Conservation (phyloP, 2,329 filamentous ascomycete species). For the Verticillium klebahnii region DNA sequence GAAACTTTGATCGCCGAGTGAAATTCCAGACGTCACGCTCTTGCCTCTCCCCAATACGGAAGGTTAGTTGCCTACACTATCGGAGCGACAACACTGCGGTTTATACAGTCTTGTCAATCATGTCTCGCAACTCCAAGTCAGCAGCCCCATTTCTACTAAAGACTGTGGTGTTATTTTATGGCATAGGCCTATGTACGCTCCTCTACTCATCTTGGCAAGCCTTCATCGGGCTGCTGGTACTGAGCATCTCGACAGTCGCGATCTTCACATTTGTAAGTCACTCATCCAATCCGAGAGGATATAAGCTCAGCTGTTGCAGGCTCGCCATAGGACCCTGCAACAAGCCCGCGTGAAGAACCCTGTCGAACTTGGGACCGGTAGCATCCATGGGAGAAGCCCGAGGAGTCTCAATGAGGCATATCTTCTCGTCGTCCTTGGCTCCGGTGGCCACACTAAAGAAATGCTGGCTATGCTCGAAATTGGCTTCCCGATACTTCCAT, state of each 20-base stretch:
- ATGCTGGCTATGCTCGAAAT: slow-evolving; percentile 79
- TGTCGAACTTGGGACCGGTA: slow-evolving; percentile 3
- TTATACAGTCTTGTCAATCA: not conserved
- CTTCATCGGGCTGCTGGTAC: not conserved
- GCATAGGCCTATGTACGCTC: slow-evolving; percentile 1
- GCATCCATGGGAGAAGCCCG: not conserved
- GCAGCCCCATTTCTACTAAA: slow-evolving; percentile 6
- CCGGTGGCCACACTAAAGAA: slow-evolving; percentile 90
- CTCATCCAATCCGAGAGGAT: not conserved
- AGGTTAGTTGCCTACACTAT: too few species aligned
- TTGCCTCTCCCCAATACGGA: too few species aligned
- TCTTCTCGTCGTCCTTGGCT: slow-evolving; percentile 79
- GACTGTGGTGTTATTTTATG: slow-evolving; percentile 5
- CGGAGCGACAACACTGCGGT: too few species aligned
- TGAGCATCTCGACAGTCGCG: slow-evolving; percentile 4
- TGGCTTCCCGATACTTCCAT: slow-evolving; percentile 44
- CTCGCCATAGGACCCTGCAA: not conserved
- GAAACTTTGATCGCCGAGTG: too few species aligned
- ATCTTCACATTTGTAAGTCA: slow-evolving; percentile 24
- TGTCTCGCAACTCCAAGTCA: slow-evolving; percentile 1
- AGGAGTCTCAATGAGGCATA: slow-evolving; percentile 31
- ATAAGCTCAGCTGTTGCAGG: not conserved
- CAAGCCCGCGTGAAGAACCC: slow-evolving; percentile 2
- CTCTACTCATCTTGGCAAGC: not conserved
- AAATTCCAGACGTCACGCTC: too few species aligned